Conservation (phyloP, 202 grass and related monocot genomes). For the Digitaria exilis region DNA sequence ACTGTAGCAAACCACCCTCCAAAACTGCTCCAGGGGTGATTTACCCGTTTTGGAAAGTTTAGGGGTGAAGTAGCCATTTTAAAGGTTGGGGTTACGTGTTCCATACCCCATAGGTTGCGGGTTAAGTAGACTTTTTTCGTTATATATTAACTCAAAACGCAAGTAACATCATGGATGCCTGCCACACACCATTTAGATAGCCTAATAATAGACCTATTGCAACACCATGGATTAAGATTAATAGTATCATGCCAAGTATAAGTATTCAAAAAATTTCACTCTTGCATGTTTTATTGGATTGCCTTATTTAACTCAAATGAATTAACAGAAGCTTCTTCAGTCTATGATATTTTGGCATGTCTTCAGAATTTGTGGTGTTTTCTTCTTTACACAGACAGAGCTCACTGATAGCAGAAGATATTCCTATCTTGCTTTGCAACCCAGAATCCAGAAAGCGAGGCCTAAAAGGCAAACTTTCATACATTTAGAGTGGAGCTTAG, state of each 20-base stretch:
- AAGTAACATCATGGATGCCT: not conserved
- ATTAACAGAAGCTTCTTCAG: not conserved
- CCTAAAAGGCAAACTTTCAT: conserved; percentile 7
- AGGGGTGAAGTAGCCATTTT: too few species aligned
- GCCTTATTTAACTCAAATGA: conserved; percentile 4
- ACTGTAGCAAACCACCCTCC: too few species aligned
- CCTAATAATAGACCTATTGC: conserved; percentile 10
- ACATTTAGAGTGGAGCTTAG: conserved; percentile 68
- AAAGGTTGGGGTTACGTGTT: too few species aligned
- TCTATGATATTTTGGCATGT: not conserved
- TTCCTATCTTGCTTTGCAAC: conserved; percentile 30
- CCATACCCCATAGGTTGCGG: too few species aligned
- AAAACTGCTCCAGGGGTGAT: too few species aligned
- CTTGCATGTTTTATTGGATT: not conserved
- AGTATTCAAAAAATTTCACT: conserved; percentile 5
- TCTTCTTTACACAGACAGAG: conserved; percentile 6
- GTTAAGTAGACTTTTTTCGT: too few species aligned
- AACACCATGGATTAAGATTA: not conserved
- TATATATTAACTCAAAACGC: conserved; percentile 6
- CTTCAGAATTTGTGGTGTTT: not conserved
- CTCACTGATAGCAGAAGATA: conserved; percentile 1
- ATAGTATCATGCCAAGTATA: not conserved
- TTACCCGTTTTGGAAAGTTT: too few species aligned
- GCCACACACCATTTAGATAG: conserved; percentile 5
- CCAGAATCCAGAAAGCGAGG: conserved; percentile 11